phyloP scores from a whole-genome alignment of 176 grass and related monocot genomes.

The Phyllostachys edulis region DNA sequence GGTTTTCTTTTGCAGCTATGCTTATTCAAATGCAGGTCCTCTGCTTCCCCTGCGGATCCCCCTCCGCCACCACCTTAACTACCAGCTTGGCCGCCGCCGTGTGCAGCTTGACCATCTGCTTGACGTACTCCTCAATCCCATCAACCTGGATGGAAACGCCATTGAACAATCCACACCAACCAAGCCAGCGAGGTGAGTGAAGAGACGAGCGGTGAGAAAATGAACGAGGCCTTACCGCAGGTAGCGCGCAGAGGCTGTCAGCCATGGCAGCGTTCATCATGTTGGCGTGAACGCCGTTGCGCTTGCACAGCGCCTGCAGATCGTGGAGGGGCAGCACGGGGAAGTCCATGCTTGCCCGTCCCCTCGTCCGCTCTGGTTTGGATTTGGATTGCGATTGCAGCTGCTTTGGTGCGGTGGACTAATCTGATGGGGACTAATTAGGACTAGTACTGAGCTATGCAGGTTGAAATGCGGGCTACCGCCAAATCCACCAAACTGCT shows the following conservation, averaged over 20 bases:
- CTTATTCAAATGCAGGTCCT: no score
- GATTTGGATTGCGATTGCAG: no score
- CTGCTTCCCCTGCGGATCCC: background rate
- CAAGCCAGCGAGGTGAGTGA: background rate
- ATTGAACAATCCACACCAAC: background rate
- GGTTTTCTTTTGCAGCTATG: no score
- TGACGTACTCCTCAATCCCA: slow-evolving; percentile 22
- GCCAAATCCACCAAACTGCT: no score
- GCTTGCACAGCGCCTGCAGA: slow-evolving; percentile 85
- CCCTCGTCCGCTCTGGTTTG: background rate
- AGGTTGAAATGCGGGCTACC: no score
- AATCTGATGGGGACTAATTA: background rate
- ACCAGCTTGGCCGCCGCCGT: background rate
- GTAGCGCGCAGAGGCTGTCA: slow-evolving; percentile 63
- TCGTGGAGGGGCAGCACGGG: slow-evolving; percentile 57
- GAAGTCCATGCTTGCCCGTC: slow-evolving; percentile 64
- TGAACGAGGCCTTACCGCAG: slow-evolving; percentile 21
- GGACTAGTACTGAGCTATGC: no score
- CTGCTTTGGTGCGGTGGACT: background rate
- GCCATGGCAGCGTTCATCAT: slow-evolving; percentile 78
- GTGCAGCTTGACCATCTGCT: background rate
- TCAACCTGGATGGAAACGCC: slow-evolving; percentile 4
- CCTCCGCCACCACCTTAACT: background rate
- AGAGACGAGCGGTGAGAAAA: background rate
- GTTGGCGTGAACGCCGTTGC: slow-evolving; percentile 77